Evolutionary conservation across 2,329 filamentous ascomycete genomes (phyloP), one percentile per base, ranked within the genome.

Genomic region (Cercospora nicotianae): DNA sequence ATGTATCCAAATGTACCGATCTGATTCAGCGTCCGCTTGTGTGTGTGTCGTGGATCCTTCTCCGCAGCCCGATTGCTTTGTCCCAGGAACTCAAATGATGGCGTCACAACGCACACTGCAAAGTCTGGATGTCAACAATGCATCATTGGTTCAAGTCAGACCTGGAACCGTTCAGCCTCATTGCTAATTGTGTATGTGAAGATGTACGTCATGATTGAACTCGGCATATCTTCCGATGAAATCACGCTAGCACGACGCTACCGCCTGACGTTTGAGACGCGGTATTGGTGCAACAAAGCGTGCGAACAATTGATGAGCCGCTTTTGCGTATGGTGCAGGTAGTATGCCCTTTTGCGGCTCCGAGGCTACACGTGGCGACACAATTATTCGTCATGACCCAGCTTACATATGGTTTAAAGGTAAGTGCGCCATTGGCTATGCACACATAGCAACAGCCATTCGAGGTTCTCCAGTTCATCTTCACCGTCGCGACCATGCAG

Each of bases 401-500:
- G 55, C 39, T 31, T 31, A 26, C 20, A 13, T 33, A 18, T 23
- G 42, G n/a, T 31, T 51, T 36, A 33, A 33, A 16, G 2, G 53
- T 60, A 20, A 31, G 5, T 12, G 45, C 16, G 33, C 63, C 55
- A 51, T 30, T 62, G 60, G 26, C 31, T 58, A 26, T n/a, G 23
- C 53, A 12, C 16, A 39, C 36, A n/a, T 42, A n/a, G 36, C 16
- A 42, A 42, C 36, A 16, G 36, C 13, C 6, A 26, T 16, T n/a
- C 26, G 23, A 3, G 26, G 2, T 58, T 18, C 16, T n/a, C 16
- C 26, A 57, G 30, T 28, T 10, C 36, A 48, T 26, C n/a, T 57
- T n/a, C 45, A 55, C 16, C 48, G 5, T 28, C n/a, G 30, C 20
- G 23, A 63, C 9, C 23, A 72, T 72, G 70, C 70, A 69, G 42